Conservation (phyloP, 768 basidiomycete genomes). For the Tricholomella constricta region DNA sequence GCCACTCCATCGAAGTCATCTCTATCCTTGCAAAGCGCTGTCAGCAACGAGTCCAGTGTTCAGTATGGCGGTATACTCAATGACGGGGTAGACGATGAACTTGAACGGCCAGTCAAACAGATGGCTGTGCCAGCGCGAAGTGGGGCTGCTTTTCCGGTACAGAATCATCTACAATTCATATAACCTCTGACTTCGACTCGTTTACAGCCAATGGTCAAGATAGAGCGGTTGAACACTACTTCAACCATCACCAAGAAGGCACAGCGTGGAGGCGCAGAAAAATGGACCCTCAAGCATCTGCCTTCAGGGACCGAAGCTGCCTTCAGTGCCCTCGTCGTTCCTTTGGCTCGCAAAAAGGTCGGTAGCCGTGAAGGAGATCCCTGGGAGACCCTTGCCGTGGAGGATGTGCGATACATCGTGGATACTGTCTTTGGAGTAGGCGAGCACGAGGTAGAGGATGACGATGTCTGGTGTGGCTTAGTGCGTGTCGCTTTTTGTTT, state of each 20-base stretch:
- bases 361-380: not conserved
- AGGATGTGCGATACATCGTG: not conserved
- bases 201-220: not conserved
- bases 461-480: conserved; percentile 2
- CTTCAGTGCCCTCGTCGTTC: not conserved
- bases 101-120: not conserved
- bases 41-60: not conserved
- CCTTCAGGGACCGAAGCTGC: not conserved
- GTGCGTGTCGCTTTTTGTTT: not conserved
- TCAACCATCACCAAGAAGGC: not conserved
- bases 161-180: not conserved
- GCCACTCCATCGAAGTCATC: not conserved
- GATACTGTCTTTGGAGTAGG: not conserved
- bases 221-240: not conserved
- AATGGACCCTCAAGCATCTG: not conserved
- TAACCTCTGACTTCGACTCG: not conserved
- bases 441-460: not conserved
- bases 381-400: not conserved
- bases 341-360: not conserved
- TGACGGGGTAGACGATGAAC: not conserved
- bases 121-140: too few relatives aligned
- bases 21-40: not conserved
- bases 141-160: not conserved
- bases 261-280: not conserved
- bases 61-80: not conserved